Conservation (phyloP, 1,139 yeast species). For the Yamadazyma songkhlaensis region DNA sequence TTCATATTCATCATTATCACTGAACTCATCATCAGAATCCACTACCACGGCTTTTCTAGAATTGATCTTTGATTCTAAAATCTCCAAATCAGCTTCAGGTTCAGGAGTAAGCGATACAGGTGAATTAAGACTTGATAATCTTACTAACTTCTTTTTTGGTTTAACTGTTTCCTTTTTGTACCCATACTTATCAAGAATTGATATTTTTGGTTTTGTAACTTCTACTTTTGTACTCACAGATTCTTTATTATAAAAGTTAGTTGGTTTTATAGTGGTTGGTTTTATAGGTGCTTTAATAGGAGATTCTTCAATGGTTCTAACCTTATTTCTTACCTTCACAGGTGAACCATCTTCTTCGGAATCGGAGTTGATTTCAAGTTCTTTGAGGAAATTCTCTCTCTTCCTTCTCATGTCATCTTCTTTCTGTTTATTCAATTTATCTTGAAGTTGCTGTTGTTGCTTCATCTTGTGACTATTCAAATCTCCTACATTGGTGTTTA, state of each 20-base stretch:
- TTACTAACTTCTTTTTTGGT: constrained; percentile 33
- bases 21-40: constrained; percentile 24
- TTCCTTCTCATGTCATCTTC: neutral
- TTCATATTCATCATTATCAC: constrained; percentile 39
- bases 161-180: constrained; percentile 15
- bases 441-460: constrained; percentile 19
- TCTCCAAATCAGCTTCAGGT: constrained; percentile 35
- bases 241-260: constrained; percentile 9
- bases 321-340: constrained; percentile 31
- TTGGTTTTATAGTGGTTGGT: neutral
- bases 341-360: constrained; percentile 23
- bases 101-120: constrained; percentile 4
- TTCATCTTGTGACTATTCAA: constrained; percentile 18
- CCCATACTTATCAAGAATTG: constrained; percentile 53
- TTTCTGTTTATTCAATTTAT: constrained; percentile 9
- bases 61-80: constrained; percentile 36
- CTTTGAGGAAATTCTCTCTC: constrained; percentile 6
- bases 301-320: constrained; percentile 19
- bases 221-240: constrained; percentile 51
- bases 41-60: constrained; percentile 21
- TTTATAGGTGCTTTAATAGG: constrained; percentile 13
- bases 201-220: constrained; percentile 47
- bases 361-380: constrained; percentile 3
- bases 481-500: constrained; percentile 33
- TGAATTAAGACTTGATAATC: constrained; percentile 25